Conservation (phyloP, 345 rosid species). For the Populus simonii region DNA sequence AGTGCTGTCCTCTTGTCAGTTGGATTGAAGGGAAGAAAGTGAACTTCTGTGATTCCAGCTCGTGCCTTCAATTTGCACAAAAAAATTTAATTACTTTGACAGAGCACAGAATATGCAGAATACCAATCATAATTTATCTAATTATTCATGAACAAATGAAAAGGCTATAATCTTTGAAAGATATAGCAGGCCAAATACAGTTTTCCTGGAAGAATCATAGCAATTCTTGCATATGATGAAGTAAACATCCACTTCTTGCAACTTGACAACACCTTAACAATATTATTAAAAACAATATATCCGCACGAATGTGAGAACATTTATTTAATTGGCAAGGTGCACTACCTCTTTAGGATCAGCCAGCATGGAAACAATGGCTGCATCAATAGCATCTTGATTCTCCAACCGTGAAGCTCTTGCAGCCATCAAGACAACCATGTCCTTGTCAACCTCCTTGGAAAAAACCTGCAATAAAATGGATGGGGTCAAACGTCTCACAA, state of each 20-base stretch:
- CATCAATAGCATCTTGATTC: conserved; percentile 91
- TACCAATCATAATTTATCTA: background rate
- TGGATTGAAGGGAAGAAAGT: conserved; percentile 95
- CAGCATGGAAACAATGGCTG: conserved; percentile 83
- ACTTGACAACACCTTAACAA: too few relatives aligned
- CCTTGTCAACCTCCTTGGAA: conserved; percentile 53
- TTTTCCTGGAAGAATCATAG: too few relatives aligned
- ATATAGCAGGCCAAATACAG: too few relatives aligned
- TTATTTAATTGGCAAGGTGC: background rate
- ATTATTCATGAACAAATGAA: background rate
- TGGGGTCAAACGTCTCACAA: background rate
- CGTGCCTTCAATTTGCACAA: conserved; percentile 56
- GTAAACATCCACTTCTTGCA: too few relatives aligned
- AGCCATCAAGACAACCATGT: conserved; percentile 77
- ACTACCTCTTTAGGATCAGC: conserved; percentile 85
- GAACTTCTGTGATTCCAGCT: conserved; percentile 76
- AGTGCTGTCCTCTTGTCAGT: conserved; percentile 92
- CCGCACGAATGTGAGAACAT: too few relatives aligned
- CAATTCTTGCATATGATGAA: too few relatives aligned
- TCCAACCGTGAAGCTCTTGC: conserved; percentile 92
- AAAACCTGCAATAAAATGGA: conserved; percentile 48
- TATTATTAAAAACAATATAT: too few relatives aligned
- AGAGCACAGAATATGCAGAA: background rate
- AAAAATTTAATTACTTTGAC: background rate
- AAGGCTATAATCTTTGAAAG: too few relatives aligned